Percentiles rank a stretch among this genome's conserved stretches.
phyloP scores from a whole-genome alignment of 2,329 filamentous ascomycete species.

The Fusarium newnesense region DNA sequence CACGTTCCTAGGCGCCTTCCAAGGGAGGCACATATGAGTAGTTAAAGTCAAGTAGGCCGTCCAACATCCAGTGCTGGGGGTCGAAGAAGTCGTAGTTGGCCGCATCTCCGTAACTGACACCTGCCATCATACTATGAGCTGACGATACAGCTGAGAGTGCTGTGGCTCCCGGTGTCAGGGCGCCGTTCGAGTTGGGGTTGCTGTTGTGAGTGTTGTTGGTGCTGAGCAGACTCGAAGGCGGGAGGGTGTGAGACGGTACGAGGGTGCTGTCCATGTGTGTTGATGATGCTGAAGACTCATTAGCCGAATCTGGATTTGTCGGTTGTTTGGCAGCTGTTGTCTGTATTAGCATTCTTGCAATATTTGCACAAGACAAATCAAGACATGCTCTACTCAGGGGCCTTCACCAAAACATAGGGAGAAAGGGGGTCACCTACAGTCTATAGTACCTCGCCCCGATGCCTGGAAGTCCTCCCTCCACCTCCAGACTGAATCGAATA shows the following conservation, averaged over 20 bases:
- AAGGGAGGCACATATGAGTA: slow-evolving; percentile 69
- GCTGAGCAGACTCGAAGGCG: slow-evolving; percentile 58
- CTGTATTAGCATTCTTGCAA: slow-evolving; percentile 36
- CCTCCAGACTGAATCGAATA: slow-evolving; percentile 87
- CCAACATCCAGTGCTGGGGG: slow-evolving; percentile 92
- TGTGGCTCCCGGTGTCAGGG: slow-evolving; percentile 62
- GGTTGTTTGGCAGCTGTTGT: slow-evolving; percentile 79
- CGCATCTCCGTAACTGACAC: slow-evolving; percentile 71
- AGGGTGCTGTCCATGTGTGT: slow-evolving; percentile 72
- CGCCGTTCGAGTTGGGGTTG: slow-evolving; percentile 55
- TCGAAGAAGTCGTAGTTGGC: slow-evolving; percentile 89
- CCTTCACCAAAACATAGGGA: slow-evolving; percentile 21
- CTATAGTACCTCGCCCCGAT: slow-evolving; percentile 74
- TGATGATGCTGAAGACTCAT: slow-evolving; percentile 76
- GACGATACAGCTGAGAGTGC: slow-evolving; percentile 54
- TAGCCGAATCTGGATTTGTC: slow-evolving; percentile 83
- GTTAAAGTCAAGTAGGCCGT: slow-evolving; percentile 84
- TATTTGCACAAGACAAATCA: slow-evolving; percentile 34
- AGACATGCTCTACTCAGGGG: slow-evolving; percentile 41
- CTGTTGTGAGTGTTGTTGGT: slow-evolving; percentile 9
- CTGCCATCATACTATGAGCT: slow-evolving; percentile 58
- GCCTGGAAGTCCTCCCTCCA: slow-evolving; percentile 85
- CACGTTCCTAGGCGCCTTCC: slow-evolving; percentile 58
- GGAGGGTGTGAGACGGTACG: slow-evolving; percentile 53
- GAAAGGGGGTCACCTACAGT: slow-evolving; percentile 65